phyloP scores from a whole-genome alignment of 1,284 basidiomycete species.

The Psilocybe mexicana region DNA sequence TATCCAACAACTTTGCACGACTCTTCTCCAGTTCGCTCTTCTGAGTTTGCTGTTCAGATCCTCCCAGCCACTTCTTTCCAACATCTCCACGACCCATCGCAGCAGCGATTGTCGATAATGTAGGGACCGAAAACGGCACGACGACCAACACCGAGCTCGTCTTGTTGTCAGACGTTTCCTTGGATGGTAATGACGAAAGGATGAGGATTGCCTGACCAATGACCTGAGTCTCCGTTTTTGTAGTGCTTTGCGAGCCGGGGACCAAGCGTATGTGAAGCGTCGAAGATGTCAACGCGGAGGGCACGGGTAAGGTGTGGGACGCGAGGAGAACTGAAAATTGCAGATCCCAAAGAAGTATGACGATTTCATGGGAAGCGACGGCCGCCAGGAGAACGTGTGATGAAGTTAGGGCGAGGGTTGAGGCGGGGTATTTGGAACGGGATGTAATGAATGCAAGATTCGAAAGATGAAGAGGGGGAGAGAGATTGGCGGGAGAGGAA shows the following conservation, averaged over 20 bases:
- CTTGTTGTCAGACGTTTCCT: conserved; percentile 20
- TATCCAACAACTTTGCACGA: conserved; percentile 37
- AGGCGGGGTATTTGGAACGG: conserved; percentile 24
- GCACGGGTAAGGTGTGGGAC: conserved; percentile 51
- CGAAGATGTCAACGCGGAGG: conserved; percentile 43
- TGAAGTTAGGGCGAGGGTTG: conserved; percentile 56
- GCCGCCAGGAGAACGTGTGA: conserved; percentile 64
- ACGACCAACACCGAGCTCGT: conserved; percentile 54
- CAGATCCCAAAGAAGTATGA: conserved; percentile 71
- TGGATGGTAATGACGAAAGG: conserved; percentile 41
- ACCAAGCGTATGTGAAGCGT: conserved; percentile 20
- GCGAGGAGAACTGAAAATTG: conserved; percentile 68
- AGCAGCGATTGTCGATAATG: conserved; percentile 57
- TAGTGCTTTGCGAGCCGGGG: conserved; percentile 14
- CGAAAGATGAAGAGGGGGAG: conserved; percentile 41
- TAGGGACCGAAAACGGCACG: conserved; percentile 53
- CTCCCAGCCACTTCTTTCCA: conserved; percentile 51
- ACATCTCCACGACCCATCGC: conserved; percentile 56
- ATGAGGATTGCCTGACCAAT: conserved; percentile 56
- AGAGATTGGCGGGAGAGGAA: conserved; percentile 25
- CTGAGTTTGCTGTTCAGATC: conserved; percentile 3
- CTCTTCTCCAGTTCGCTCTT: conserved; percentile 28
- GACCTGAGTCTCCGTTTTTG: conserved; percentile 31
- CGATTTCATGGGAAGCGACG: conserved; percentile 48
- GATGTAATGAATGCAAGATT: conserved; percentile 37